Conservation (phyloP, 2,329 filamentous ascomycete species). For the Hypoxylon sp. region DNA sequence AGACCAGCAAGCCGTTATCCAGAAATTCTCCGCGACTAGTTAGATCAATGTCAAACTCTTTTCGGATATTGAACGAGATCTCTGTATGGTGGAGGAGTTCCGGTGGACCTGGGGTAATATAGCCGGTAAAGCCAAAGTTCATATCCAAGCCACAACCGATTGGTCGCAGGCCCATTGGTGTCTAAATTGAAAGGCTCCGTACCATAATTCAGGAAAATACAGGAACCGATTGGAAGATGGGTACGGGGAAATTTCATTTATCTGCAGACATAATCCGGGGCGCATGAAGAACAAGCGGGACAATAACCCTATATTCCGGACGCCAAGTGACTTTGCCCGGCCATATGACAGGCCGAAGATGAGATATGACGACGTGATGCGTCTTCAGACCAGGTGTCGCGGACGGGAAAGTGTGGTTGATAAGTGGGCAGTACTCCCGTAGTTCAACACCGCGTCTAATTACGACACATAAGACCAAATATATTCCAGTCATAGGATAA, state of each 20-base stretch:
- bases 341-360: slow-evolving; percentile 24
- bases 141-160: slow-evolving; percentile 32
- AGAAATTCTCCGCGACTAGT: slow-evolving; percentile 31
- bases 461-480: slow-evolving; percentile 7
- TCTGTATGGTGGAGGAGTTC: slow-evolving; percentile 26
- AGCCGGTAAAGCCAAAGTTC: slow-evolving; percentile 45
- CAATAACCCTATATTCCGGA: slow-evolving; percentile 37
- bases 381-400: not conserved
- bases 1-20: slow-evolving; percentile 10
- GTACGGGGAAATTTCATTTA: slow-evolving; percentile 38
- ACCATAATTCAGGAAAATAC: slow-evolving; percentile 19
- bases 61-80: slow-evolving; percentile 31
- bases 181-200: slow-evolving; percentile 30
- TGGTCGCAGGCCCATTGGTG: slow-evolving; percentile 20
- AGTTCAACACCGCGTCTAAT: slow-evolving; percentile 2
- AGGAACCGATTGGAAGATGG: slow-evolving; percentile 32
- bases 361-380: slow-evolving; percentile 32
- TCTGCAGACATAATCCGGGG: slow-evolving; percentile 41
- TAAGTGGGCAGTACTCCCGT: slow-evolving; percentile 2
- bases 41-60: slow-evolving; percentile 24
- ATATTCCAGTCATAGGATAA: slow-evolving; percentile 5
- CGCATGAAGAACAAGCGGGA: slow-evolving; percentile 35
- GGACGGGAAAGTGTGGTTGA: not conserved
- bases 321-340: slow-evolving; percentile 32
- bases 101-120: slow-evolving; percentile 46